Evolutionary conservation across 768 basidiomycete genomes (phyloP), one percentile per base, ranked within the genome.

Genomic region (Coprinopsis strossmayeri): DNA sequence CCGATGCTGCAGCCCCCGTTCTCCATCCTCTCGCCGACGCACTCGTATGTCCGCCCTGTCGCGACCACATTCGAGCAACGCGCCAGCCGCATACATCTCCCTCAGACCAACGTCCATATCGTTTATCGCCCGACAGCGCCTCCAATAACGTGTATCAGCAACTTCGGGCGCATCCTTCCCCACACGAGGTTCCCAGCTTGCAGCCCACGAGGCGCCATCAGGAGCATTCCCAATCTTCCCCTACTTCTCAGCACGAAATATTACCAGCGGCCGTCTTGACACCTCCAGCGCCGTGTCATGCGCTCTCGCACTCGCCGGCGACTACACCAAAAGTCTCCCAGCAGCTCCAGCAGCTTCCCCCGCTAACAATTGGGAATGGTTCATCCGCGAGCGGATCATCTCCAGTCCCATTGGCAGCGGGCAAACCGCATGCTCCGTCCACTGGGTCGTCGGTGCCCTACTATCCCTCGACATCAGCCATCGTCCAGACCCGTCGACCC

Each of bases 11-110:
- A 9, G 41, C 41, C 10, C 41, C 24, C 41, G 41, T 45, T 20
- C 21, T 42, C 40, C 40, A 42, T 20, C 43, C 43, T 26, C 40
- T 42, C 26, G 57, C 59, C 27, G 69, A 67, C 47, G 58, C 64
- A 5, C 55, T 70, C 51, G 71, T 81, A 46, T 82, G 79, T 55
- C 63, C 65, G 12, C 59, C 68, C 41, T 81, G 79, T 66, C 72
- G 72, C 27, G 69, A 69, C 30, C 68, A 64, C 37, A 50, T 50
- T 49, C 54, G 69, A 25, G 53, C 61, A 25, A 53, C 69, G 42
- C 42, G 45, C 45, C 47, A 45, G 32, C 28, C 25, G 20, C 46
- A 37, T 44, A 17, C 49, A 50, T 45, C 57, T 45, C 35, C 50
- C 46, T 35, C 51, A 53, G 40, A 54, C 55, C 46, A 57, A 54